Evolutionary conservation across 2,329 filamentous ascomycete genomes (phyloP), one percentile per base, ranked within the genome.

Genomic region (Botrytis porri): DNA sequence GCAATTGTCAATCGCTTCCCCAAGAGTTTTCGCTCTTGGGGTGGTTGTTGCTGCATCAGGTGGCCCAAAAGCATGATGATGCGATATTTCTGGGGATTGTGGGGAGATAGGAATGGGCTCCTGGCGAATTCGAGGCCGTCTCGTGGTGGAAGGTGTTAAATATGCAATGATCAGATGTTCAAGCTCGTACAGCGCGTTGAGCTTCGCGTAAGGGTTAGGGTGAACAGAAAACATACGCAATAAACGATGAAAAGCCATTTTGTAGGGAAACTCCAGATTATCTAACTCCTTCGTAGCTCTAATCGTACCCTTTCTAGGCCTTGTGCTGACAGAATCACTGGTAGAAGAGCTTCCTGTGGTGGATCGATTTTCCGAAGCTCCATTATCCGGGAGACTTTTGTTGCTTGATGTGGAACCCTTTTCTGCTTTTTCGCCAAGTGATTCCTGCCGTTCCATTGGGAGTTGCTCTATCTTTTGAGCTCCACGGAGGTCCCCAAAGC

Each of bases 191-290:
- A 98, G 85, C 0, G 93, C 92, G 76, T 92, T 91, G 20, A 99
- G 87, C 82, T 99, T 99, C 35, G 89, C 87, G 77, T 92, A 92
- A 0, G 96, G 96, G 79, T 96, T 97, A 0, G 93, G 93, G 76
- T 97, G 93, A 6, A 95, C 93, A 60, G 93, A 94, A 77, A 99
- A 97, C 84, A 94, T 94, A 75, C 89, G 90, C 45, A 98, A 85
- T 1, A 98, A 85, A 20, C 91, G 90, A 76, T 90, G 87, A 80
- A 97, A 98, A 0, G 94, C 92, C 76, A 90, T 89, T 69, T 89
- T 89, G 80, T 95, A 98, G 0, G 93, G 93, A 77, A 97, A 97
- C 57, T 92, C 89, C 8, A 77, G 79, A 45, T 78, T 78, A 16
- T 80, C 77, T 48, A 77, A 69, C 29, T 80, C 79, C 66, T 79